Evolutionary conservation across 73 alveolate species (phyloP), one percentile per base, ranked within the genome.

Genomic region (Uronychia setigera): DNA sequence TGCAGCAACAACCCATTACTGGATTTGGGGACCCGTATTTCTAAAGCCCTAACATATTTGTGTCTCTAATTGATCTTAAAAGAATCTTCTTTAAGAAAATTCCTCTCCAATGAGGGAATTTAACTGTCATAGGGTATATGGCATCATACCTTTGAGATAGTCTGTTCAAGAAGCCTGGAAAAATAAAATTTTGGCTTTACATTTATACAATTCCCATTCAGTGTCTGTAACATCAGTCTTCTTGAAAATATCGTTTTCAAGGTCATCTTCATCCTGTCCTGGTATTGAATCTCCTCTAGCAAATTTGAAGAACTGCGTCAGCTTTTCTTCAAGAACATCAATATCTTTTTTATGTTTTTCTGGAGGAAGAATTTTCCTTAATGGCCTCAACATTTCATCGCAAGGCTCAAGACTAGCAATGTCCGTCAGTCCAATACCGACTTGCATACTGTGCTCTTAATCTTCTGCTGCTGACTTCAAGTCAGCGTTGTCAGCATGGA

Each of bases 351-450:
- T 31, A 26, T 78, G 34, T 31, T 28, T 33, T 0, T 78, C 84
- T 32, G 74, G 67, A 19, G 67, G 67, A 5, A 5, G 5, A 19
- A 46, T 31, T 33, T 78, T 60, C 31, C 88, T 78, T 26, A 80
- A 29, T 14, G 92, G 92, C 32, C 88, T 32, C 26, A 80, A 80
- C 1, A 26, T 31, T 0, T 31, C 33, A 86, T 86, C 92, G 32
- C 87, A 78, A 1, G 92, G 92, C 35, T 86, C 87, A 14, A 86
- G 33, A n/a, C 80, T 30, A 11, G 59, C 46, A 19, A 87, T 19
- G 46, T 87, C 93, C 58, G 82, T 26, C 26, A 28, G 74, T n/a
- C 93, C 93, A 32, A 87, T 27, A 33, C 77, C 93, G n/a, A 87
- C 59, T n/a, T 67, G 74, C 25, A 81, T 58, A 32, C 35, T 76